Percentiles rank a stretch among this genome's conserved stretches.
phyloP scores from a whole-genome alignment of 148 eudicot genomes.

The Vaccinium macrocarpon region DNA sequence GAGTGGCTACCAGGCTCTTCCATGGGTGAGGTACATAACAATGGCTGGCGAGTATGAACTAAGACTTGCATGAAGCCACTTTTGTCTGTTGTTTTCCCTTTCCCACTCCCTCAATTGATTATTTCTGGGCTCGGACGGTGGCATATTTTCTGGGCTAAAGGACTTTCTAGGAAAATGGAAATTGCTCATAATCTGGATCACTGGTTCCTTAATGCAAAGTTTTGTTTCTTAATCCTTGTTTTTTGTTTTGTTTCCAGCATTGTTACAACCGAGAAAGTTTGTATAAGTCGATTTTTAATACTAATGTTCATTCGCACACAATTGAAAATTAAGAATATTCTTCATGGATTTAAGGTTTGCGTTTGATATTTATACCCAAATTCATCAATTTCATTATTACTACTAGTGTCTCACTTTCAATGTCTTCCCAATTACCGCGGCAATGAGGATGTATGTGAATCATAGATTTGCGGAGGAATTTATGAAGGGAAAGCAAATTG shows the following conservation, averaged over 20 bases:
- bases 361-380: neutral
- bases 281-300: neutral
- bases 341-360: neutral
- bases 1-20: conserved; percentile 65
- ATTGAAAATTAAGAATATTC: neutral
- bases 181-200: neutral
- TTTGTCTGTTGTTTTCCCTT: conserved; percentile 3
- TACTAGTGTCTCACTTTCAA: neutral
- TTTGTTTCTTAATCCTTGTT: conserved; percentile 1
- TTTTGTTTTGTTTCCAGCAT: neutral
- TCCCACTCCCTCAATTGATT: neutral
- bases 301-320: neutral
- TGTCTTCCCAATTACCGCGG: neutral
- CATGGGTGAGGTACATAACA: conserved; percentile 76
- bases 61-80: conserved; percentile 36
- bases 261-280: neutral
- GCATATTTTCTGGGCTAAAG: conserved; percentile 6
- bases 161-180: neutral
- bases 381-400: neutral
- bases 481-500: no score
- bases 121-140: neutral
- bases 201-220: neutral
- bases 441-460: no score
- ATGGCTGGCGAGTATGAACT: conserved; percentile 67
- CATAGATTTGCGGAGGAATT: neutral